Percentiles rank a stretch among this genome's conserved stretches.
Conservation (phyloP, 306 rosid genomes). For the Dalbergia cochinchinensis region DNA sequence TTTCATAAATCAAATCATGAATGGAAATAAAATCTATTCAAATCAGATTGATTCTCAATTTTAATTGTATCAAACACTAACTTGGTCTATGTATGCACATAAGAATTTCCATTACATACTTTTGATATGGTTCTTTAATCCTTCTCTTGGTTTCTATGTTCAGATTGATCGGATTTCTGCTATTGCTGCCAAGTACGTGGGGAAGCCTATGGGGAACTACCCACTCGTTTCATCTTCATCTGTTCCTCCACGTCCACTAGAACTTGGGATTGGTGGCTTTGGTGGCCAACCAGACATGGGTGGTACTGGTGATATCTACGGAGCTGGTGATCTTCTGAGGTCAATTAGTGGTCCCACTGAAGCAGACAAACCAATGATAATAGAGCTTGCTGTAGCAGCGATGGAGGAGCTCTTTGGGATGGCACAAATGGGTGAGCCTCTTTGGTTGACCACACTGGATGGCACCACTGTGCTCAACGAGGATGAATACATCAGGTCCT, state of each 20-base stretch:
- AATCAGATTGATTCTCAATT: no score
- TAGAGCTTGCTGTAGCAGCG: constrained; percentile 94
- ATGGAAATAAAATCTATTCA: no score
- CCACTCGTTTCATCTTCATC: constrained; percentile 77
- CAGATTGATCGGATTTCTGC: constrained; percentile 93
- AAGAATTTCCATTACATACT: background rate
- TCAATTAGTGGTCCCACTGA: constrained; percentile 75
- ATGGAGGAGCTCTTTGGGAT: constrained; percentile 91
- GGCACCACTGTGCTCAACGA: constrained; percentile 74
- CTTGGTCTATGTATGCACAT: no score
- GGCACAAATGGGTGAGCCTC: constrained; percentile 95
- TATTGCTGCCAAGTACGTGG: constrained; percentile 94
- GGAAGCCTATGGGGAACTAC: constrained; percentile 85
- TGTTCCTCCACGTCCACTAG: constrained; percentile 75
- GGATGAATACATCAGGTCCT: constrained; percentile 79
- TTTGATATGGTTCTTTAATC: background rate
- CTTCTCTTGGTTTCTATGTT: background rate
- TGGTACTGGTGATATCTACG: constrained; percentile 71
- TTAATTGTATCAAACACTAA: no score
- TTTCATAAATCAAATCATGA: no score
- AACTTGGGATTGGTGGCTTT: constrained; percentile 69
- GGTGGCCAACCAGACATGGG: constrained; percentile 67
- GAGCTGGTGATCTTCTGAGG: constrained; percentile 79
- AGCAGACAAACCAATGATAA: constrained; percentile 85
- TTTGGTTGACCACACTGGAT: constrained; percentile 83